phyloP scores from a whole-genome alignment of 768 basidiomycete species.

The Naganishia vaughanmartiniae region DNA sequence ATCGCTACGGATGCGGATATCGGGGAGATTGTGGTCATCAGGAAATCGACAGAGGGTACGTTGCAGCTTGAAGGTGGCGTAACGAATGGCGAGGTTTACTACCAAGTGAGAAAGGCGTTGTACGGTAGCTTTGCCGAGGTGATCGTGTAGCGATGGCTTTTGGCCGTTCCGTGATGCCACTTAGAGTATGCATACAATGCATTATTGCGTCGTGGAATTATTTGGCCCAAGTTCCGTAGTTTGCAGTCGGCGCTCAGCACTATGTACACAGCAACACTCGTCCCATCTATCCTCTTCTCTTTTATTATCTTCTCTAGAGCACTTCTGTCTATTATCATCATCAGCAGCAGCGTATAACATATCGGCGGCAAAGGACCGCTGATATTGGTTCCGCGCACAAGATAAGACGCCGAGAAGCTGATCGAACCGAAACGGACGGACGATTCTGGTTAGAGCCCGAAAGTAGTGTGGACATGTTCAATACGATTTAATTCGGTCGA shows the following conservation, averaged over 20 bases:
- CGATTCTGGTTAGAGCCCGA: not conserved
- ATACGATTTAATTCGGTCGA: not conserved
- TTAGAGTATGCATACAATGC: not conserved
- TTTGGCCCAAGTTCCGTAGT: no score
- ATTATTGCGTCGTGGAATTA: no score
- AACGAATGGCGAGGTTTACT: conserved; percentile 71
- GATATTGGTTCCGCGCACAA: not conserved
- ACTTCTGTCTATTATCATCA: no score
- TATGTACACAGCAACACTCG: no score
- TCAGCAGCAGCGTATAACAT: no score
- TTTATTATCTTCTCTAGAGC: no score
- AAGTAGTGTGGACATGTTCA: not conserved
- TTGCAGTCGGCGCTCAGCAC: no score
- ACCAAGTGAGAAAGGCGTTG: conserved; percentile 80
- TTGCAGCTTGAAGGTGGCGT: conserved; percentile 87
- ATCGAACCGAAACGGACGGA: conserved; percentile 15
- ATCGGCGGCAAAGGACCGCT: no score
- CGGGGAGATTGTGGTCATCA: conserved; percentile 66
- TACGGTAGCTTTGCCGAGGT: conserved; percentile 88
- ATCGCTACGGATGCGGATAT: conserved; percentile 33
- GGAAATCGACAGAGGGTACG: conserved; percentile 77
- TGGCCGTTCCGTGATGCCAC: not conserved
- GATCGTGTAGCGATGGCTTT: conserved; percentile 50
- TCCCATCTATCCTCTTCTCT: not conserved
- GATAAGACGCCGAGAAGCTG: conserved; percentile 12